These are phyloP conservation scores for Crassisporium funariophilum DNA, from an alignment of 768 basidiomycete species.

Conservation along the genomic window DNA sequence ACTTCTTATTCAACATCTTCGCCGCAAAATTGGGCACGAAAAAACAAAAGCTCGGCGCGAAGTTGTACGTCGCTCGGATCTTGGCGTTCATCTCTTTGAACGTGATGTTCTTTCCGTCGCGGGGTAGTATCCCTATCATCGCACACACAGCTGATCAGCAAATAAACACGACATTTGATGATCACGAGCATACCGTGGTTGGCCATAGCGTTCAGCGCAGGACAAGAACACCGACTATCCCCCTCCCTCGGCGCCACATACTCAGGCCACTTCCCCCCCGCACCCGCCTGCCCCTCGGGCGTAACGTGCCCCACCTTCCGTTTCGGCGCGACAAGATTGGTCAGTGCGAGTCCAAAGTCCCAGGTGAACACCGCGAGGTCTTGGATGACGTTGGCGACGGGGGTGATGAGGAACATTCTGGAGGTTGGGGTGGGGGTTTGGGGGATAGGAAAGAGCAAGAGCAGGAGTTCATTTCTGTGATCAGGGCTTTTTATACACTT, in stretches of 20 bases:
- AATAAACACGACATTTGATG: constrained; percentile 26
- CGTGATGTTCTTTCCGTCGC: constrained; percentile 65
- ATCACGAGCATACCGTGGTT: constrained; percentile 66
- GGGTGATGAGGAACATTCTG: constrained; percentile 38
- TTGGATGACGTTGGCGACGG: constrained; percentile 30
- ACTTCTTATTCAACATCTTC: constrained; percentile 55
- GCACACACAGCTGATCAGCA: not conserved
- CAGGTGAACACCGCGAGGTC: constrained; percentile 41
- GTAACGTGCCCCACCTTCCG: constrained; percentile 56
- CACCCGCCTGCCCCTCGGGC: constrained; percentile 55
- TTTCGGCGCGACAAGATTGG: constrained; percentile 54
- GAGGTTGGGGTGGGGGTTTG: constrained; percentile 9
- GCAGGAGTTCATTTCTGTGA: too few relatives aligned
- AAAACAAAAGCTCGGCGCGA: constrained; percentile 64
- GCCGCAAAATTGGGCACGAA: constrained; percentile 68
- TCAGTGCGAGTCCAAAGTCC: constrained; percentile 52
- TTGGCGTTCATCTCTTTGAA: constrained; percentile 50
- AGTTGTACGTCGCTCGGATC: constrained; percentile 67
- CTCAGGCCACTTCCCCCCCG: constrained; percentile 69
- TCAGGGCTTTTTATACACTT: too few relatives aligned
- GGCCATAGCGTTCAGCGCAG: constrained; percentile 78
- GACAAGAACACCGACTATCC: constrained; percentile 75
- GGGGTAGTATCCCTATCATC: constrained; percentile 60
- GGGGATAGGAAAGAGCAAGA: constrained; percentile 6
- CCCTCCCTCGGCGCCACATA: constrained; percentile 57